Evolutionary conservation across 108 stramenopile species (phyloP), one percentile per base, ranked within the genome.

Genomic region (Conticribra guillardii): DNA sequence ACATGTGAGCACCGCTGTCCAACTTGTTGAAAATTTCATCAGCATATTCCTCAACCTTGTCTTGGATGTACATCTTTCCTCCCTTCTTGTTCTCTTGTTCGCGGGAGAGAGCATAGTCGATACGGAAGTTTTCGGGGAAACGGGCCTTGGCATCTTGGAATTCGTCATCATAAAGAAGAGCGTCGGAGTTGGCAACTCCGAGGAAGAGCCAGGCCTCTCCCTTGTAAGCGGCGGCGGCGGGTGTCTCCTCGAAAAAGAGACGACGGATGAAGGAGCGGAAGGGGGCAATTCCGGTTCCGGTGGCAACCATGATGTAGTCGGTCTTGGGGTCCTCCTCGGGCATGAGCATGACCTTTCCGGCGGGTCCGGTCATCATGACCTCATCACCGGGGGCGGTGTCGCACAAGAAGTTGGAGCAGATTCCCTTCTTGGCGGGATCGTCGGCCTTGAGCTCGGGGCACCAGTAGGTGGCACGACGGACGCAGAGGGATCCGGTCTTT

Each of bases 31-130:
- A 98, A 55, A 98, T 76, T 60, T 95, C 93, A 79, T 95, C 93
- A 33, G 93, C 90, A 47, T 95, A 95, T 63, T 95, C 93, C 65
- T 92, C 93, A 59, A 98, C 93, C 93, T 98, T 98, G 85, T 98
- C 97, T 81, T 98, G 97, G 63, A 98, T 96, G 87, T 98, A 98
- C 97, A 98, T 98, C 81, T 98, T 98, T 44, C 96, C 97, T 32
- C 97, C 97, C 62, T 84, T 85, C 76, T 84, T 87, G 89, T 98
- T 98, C 55, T 61, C 87, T 67, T 96, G 94, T 70, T 98, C 97
- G 54, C 97, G 90, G 24, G 92, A 94, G 48, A 98, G 82, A 7
- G 97, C 97, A 67, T 96, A 96, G 87, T 98, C 96, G 24, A 96
- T 67, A 45, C 95, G 90, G 87, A 98, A 95, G 82, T 97, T 89